Base-by-base conservation (phyloP, 2,329 filamentous ascomycete genomes). In the Cladophialophora exuberans region DNA sequence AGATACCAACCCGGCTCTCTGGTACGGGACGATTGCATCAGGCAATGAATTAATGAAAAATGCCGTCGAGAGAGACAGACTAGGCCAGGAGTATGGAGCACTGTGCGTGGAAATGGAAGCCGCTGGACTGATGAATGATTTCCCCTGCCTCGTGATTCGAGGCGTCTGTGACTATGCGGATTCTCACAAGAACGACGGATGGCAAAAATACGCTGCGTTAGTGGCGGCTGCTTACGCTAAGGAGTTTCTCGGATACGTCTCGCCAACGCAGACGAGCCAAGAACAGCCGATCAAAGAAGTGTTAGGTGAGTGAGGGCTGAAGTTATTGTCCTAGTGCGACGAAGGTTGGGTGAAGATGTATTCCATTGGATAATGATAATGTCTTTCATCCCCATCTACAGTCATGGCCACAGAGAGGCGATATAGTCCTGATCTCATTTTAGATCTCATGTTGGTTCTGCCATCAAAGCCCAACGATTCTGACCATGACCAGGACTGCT, bases 91-190 rank as follows among this genome's bases (percentile, higher is more conserved):
- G 38, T 52, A 49, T 38, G 51, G 44, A 28, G 52, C 65, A 0
- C 39, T 66, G 3, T 67, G 66, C 25, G 67, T 70, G 13, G 69
- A 70, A 52, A 71, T 70, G 67, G 67, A 70, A 49, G 63, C 65
- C 10, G 66, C 62, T 7, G 65, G 67, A 6, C 30, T 66, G 9
- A 64, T 61, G 56, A 58, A 66, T 43, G 57, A 62, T 0, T 49
- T 75, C 0, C 73, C 73, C 0, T 73, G 70, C 4, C 52, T 77
- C 0, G 60, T 73, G 0, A 69, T 77, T 38, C 73, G 74, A 9
- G 73, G 72, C 0, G 72, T 76, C 0, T 76, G 68, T 18, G 70
- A 75, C 42, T 76, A 75, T 42, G 65, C 70, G 3, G 73, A 76
- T 52, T 69, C 65, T 0, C 71, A 75, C 47, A 74, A 74, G 58